Evolutionary conservation across 805 yeast genomes (phyloP), one percentile per base, ranked within the genome.

Genomic region (Suhomyces faveliae): DNA sequence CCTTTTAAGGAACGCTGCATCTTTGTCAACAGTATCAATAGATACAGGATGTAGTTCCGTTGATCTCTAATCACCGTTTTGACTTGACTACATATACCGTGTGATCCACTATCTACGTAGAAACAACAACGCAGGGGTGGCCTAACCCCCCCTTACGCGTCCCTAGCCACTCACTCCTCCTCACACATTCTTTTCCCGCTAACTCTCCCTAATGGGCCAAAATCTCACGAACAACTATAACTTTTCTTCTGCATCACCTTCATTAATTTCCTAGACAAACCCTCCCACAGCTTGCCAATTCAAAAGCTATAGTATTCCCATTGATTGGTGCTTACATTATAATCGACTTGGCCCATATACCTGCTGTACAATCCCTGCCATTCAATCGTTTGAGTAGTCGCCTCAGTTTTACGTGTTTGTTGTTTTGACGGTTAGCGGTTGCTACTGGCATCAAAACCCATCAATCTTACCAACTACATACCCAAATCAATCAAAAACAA

Each of bases 371-470:
- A 33, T 20, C 21, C 37, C 37, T 33, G 37, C 37, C 37, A 33
- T 33, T 17, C 37, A 33, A 27, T 33, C 19, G 21, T 33, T 33
- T 17, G 37, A 33, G 37, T 27, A 27, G 30, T 33, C 37, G 21
- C 37, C 37, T 33, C 37, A 33, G 21, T 33, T 24, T 33, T 33
- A 17, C 37, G 21, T 33, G 37, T 33, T 33, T 33, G 37, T 33
- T 33, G 37, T 33, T 33, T 15, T 33, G 37, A 15, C 37, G 37
- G 37, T 33, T 33, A 33, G 37, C 37, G 19, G 37, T 33, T 33
- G 37, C 37, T 33, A 33, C 21, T 33, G 37, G 37, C 37, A 20
- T 33, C 37, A n/a, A 15, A 33, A 15, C 21, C 21, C 10, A 33
- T 33, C 37, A 17, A 33, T 33, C 21, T 33, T 15, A 7, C 1